Conservation (phyloP, 139 green algal species). For the Volvox africanus region DNA sequence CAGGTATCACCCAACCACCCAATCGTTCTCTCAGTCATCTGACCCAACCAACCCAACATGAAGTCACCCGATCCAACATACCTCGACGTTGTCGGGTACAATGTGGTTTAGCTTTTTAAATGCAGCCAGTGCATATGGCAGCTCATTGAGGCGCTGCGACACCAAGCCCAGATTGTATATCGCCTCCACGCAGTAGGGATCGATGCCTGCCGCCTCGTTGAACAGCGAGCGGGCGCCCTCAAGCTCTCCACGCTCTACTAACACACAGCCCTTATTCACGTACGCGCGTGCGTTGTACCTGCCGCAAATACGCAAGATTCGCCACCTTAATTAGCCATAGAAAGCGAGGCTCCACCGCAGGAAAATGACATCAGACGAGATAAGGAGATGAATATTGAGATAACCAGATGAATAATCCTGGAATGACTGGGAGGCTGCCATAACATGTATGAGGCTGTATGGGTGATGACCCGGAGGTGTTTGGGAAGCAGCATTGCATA, state of each 20-base stretch:
- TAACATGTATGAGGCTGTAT: no score
- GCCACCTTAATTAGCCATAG: no score
- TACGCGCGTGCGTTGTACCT: slow-evolving; percentile 83
- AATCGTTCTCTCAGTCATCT: no score
- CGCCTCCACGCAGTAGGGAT: slow-evolving; percentile 84
- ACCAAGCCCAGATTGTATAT: slow-evolving; percentile 84
- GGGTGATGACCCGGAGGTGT: no score
- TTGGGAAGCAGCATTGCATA: neutral
- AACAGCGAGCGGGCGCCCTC: slow-evolving; percentile 66
- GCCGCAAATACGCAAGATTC: neutral
- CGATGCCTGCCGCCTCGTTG: slow-evolving; percentile 78
- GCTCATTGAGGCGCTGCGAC: slow-evolving; percentile 65
- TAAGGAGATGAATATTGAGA: no score
- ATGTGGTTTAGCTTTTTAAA: slow-evolving; percentile 84
- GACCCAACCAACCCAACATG: no score
- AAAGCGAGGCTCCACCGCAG: no score
- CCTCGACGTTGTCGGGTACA: slow-evolving; percentile 81
- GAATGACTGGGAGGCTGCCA: no score
- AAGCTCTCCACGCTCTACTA: slow-evolving; percentile 62
- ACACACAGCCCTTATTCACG: slow-evolving; percentile 79
- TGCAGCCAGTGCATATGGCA: slow-evolving; percentile 63
- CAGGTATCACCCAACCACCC: no score
- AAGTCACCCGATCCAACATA: neutral
- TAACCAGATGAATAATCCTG: no score
- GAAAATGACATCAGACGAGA: no score